Evolutionary conservation across 345 rosid species (phyloP).

Genomic region (Pelargonium nanum): DNA sequence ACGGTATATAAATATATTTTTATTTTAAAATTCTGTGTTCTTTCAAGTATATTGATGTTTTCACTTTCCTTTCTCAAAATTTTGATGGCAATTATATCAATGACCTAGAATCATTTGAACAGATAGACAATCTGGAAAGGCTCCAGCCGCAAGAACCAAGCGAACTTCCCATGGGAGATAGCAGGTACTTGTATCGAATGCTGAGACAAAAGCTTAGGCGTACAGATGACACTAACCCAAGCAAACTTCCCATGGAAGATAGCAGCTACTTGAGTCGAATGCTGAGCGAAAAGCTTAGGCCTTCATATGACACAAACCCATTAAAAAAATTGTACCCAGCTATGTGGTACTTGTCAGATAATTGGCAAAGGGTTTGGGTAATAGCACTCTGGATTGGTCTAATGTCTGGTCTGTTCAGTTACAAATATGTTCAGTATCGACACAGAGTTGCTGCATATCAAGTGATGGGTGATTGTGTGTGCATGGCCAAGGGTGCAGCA

Average conservation of each 20-base stretch:
- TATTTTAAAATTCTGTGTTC: not conserved
- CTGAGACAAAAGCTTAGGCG: too few relatives aligned
- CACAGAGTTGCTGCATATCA: conserved; percentile 30
- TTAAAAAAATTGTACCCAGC: conserved; percentile 30
- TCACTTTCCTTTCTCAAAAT: too few relatives aligned
- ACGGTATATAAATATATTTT: conserved; percentile 28
- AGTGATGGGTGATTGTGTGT: conserved; percentile 84
- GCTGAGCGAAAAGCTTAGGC: conserved; percentile 68
- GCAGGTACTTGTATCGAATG: too few relatives aligned
- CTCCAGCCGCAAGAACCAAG: conserved; percentile 63
- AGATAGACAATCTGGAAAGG: conserved; percentile 63
- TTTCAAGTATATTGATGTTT: too few relatives aligned
- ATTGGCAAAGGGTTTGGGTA: conserved; percentile 80
- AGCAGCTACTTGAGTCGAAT: conserved; percentile 63
- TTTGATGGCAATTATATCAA: too few relatives aligned
- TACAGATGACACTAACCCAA: too few relatives aligned
- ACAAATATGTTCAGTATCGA: conserved; percentile 57
- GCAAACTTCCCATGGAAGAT: conserved; percentile 21
- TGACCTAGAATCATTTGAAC: too few relatives aligned
- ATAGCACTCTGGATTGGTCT: conserved; percentile 58
- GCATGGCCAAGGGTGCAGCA: conserved; percentile 77
- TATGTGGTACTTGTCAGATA: conserved; percentile 66
- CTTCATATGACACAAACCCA: conserved; percentile 50
- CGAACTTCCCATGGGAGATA: conserved; percentile 61
- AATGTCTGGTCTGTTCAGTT: conserved; percentile 48